Evolutionary conservation across 2,329 filamentous ascomycete genomes (phyloP), one percentile per base, ranked within the genome.

Genomic region (Paraphoma chrysanthemicola): DNA sequence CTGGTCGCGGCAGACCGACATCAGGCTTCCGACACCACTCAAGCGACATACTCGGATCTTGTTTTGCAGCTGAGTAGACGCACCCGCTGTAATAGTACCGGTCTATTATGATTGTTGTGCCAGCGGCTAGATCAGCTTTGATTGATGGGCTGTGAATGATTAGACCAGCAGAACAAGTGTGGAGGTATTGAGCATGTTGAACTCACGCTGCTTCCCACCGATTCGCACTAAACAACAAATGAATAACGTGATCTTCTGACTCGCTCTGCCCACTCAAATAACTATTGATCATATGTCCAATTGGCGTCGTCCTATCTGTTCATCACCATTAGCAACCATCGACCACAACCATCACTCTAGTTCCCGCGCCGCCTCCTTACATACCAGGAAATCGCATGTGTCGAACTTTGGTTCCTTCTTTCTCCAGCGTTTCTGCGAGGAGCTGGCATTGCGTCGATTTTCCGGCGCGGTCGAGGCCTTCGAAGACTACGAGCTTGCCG

Each of bases 81-180:
- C 93, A 91, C 51, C 95, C 95, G 17, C 91, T 95, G 81, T 97
- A 94, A 75, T 96, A 96, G 80, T 98, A 99, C 46, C 95, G 88
- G 77, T 99, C 95, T 64, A 94, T 88, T 39, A 99, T 82, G 31
- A 99, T 84, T 0, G 87, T 95, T 17, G 83, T 88, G 8, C 94
- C 93, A 1, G 81, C 76, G 0, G 81, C 78, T 6, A 97, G 80
- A 6, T 74, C 71, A 18, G 67, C 48, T 58, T 70, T 64, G 30
- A 82, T 81, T 1, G 68, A 69, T 7, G 70, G 54, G 10, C 76
- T 77, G 39, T 14, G 5, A 23, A 38, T 1, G 41, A 33, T 58
- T 28, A 52, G 52, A 38, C 31, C 16, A n/a, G 16, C 23, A 5
- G 5, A 23, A 23, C 5, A 23, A 23, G 23, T 23, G 23, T 23